Evolutionary conservation across 768 basidiomycete genomes (phyloP), one percentile per base, ranked within the genome.

Genomic region (Trametes cingulata): DNA sequence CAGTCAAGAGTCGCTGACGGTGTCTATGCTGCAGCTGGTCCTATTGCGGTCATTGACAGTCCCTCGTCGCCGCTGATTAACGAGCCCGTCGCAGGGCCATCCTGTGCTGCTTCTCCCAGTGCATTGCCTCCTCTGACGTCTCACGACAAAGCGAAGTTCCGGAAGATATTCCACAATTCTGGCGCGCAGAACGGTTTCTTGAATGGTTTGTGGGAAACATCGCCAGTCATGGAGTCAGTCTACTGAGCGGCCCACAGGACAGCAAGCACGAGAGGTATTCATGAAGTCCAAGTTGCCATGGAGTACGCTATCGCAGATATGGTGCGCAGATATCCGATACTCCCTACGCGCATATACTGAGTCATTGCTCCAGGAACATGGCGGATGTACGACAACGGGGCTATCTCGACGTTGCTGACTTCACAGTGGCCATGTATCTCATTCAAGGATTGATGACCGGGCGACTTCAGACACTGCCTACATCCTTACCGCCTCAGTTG

Each of bases 361-460:
- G 22, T 40, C 17, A 50, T 52, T 36, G 36, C 19, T 9, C 3
- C 42, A 87, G 86, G 82, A 82, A 81, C 55, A 76, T 90, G 40
- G 80, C 85, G 22, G 88, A 90, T 69, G 82, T 79, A 9, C 78
- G 80, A 52, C 74, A 78, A 35, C 76, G 84, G 36, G 87, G 87
- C 6, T 74, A 78, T 3, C 80, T 92, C 12, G 86, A 90, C 65
- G 75, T 80, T 8, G 72, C 80, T 27, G 87, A 90, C 60, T 92
- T 92, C 69, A 82, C 84, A 36, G 74, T 91, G 59, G 88, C 83
- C 37, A 85, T 88, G 82, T 85, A 85, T 69, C 80, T 88, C 57
- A 83, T 90, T 40, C 83, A 84, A 63, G 76, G 73, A n/a, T 70
- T 75, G 55, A 83, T 84, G 82, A 75, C 76, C 25, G 76, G 76